Percentiles rank a stretch among this genome's conserved stretches.
Evolutionary conservation across 805 yeast species (phyloP).

Genomic region (Kregervanrija fluxuum): DNA sequence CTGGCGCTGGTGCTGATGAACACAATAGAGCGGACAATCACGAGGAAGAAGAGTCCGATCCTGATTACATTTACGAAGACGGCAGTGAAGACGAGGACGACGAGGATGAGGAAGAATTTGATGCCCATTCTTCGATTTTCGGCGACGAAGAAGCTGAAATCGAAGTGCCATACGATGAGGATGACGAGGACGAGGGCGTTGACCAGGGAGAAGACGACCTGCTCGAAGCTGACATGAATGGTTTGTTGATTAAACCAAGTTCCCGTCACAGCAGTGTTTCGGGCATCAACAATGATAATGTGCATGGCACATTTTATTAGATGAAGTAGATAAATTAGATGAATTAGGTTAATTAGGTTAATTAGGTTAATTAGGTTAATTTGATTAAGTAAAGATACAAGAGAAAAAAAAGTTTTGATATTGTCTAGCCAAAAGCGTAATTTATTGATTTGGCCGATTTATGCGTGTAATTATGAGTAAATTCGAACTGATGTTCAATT

Average conservation of each 20-base stretch:
- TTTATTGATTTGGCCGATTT: too few relatives aligned
- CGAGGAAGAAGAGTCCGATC: conserved; percentile 6
- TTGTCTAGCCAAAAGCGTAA: too few relatives aligned
- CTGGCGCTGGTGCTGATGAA: conserved; percentile 22
- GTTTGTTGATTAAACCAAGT: too few relatives aligned
- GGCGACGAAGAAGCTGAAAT: conserved; percentile 9
- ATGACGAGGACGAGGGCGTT: neutral
- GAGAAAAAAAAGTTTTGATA: too few relatives aligned
- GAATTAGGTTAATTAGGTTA: too few relatives aligned
- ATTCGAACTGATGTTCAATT: too few relatives aligned
- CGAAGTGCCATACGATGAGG: neutral
- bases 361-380: too few relatives aligned
- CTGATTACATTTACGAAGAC: conserved; percentile 8
- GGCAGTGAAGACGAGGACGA: conserved; percentile 15
- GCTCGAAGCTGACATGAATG: neutral
- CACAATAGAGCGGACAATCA: conserved; percentile 23
- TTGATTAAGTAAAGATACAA: too few relatives aligned
- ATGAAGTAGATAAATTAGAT: too few relatives aligned
- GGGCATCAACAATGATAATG: neutral
- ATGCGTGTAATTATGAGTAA: too few relatives aligned
- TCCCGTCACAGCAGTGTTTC: neutral
- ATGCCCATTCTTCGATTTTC: neutral
- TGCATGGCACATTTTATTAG: conserved; percentile 2
- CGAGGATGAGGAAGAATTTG: neutral
- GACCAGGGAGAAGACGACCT: neutral